phyloP scores from a whole-genome alignment of 129 eudicot species.

The Flaveria ramosissima region DNA sequence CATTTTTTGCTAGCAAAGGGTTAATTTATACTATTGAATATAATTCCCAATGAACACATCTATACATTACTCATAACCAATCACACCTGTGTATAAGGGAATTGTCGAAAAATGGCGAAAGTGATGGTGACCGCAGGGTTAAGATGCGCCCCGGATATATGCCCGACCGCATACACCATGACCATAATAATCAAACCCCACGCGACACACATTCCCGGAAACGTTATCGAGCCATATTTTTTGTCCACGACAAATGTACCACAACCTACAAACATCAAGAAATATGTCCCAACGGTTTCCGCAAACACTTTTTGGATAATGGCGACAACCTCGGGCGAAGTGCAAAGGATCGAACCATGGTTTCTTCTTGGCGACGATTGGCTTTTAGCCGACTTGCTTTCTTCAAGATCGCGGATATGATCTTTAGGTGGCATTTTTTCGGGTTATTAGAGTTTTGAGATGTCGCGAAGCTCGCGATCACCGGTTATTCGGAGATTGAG shows the following conservation, averaged over 20 bases:
- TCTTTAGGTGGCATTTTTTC: constrained; percentile 24
- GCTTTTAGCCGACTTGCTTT: constrained; percentile 15
- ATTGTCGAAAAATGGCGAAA: constrained; percentile 56
- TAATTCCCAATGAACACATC: not conserved
- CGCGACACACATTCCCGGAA: constrained; percentile 47
- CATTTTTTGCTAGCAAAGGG: not conserved
- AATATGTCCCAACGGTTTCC: constrained; percentile 56
- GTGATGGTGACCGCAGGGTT: constrained; percentile 64
- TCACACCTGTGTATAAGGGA: constrained; percentile 52
- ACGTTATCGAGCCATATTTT: constrained; percentile 50
- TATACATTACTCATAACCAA: not conserved
- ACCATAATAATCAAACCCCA: constrained; percentile 65
- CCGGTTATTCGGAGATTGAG: not conserved
- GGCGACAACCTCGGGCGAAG: constrained; percentile 41
- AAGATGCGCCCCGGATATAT: constrained; percentile 54
- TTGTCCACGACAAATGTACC: constrained; percentile 60
- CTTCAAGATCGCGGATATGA: constrained; percentile 18
- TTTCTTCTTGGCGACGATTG: constrained; percentile 27
- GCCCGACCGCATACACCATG: constrained; percentile 58
- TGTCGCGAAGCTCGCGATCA: not conserved
- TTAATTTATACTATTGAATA: no score
- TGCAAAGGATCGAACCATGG: constrained; percentile 33
- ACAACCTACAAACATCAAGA: constrained; percentile 58
- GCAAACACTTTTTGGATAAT: constrained; percentile 58
- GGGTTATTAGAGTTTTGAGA: not conserved